Percentiles rank a stretch among this genome's conserved stretches.
phyloP scores from a whole-genome alignment of 345 rosid species.

The Melaleuca quinquenervia region DNA sequence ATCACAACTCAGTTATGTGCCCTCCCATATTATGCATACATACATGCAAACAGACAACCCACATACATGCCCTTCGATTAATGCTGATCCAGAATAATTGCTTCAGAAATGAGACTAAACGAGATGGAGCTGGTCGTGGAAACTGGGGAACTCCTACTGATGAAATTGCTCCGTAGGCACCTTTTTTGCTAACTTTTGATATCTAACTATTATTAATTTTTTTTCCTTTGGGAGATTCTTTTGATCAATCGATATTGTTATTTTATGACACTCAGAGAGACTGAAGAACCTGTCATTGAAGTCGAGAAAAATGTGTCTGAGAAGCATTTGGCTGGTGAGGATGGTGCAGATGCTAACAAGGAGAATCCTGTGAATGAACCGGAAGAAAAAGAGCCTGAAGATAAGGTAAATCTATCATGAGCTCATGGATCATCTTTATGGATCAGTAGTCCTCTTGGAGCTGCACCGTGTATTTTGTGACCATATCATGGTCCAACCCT shows the following conservation, averaged over 20 bases:
- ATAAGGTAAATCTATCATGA: conserved; percentile 30
- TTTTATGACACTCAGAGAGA: conserved; percentile 32
- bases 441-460: neutral
- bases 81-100: neutral
- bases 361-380: conserved; percentile 39
- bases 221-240: neutral
- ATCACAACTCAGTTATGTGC: neutral
- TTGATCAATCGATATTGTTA: neutral
- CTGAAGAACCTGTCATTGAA: conserved; percentile 49
- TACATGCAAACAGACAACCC: neutral
- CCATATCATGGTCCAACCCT: neutral
- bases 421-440: neutral
- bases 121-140: conserved; percentile 88
- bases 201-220: neutral
- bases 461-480: neutral
- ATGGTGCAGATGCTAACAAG: conserved; percentile 55
- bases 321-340: conserved; percentile 57
- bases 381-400: conserved; percentile 82
- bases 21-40: neutral
- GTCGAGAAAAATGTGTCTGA: conserved; percentile 43
- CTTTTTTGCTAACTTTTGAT: neutral
- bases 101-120: conserved; percentile 62
- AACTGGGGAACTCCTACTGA: conserved; percentile 90
- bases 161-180: conserved; percentile 60
- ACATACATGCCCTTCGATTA: neutral